These are phyloP conservation scores for Elongisporangium undulatum DNA, from an alignment of 352 stramenopile genomes.

Conservation along the genomic window DNA sequence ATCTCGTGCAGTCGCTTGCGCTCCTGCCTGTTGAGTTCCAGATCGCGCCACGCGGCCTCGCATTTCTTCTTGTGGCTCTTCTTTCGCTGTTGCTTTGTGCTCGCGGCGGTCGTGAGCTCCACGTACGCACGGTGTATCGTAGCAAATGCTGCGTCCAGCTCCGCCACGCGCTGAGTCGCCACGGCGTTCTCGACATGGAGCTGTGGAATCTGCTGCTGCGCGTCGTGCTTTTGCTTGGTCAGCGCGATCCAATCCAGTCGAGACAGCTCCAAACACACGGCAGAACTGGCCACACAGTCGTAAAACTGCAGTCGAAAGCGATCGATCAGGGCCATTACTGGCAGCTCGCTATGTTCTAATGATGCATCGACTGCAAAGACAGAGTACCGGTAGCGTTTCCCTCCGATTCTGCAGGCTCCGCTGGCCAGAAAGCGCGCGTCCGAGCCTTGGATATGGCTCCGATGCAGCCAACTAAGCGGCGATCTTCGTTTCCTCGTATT, in stretches of 20 bases:
- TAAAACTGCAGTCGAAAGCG: constrained; percentile 39
- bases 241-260: constrained; percentile 38
- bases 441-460: constrained; percentile 14
- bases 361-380: constrained; percentile 19
- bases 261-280: constrained; percentile 13
- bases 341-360: constrained; percentile 1
- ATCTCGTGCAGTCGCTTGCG: constrained; percentile 13
- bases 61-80: constrained; percentile 29
- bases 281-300: constrained; percentile 13
- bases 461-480: constrained; percentile 18
- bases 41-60: constrained; percentile 10
- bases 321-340: background rate
- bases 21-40: constrained; percentile 15
- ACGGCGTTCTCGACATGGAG: constrained; percentile 12
- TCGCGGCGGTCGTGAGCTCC: constrained; percentile 1
- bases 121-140: constrained; percentile 8
- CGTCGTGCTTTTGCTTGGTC: constrained; percentile 34
- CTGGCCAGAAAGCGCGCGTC: constrained; percentile 12
- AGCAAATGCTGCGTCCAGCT: constrained; percentile 8
- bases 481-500: background rate
- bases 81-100: constrained; percentile 11
- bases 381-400: constrained; percentile 21
- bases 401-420: constrained; percentile 17
- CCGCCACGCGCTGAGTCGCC: constrained; percentile 8
- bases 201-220: constrained; percentile 28